Evolutionary conservation across 306 rosid species (phyloP), one percentile per base, ranked within the genome.

Genomic region (Biancaea sappan): DNA sequence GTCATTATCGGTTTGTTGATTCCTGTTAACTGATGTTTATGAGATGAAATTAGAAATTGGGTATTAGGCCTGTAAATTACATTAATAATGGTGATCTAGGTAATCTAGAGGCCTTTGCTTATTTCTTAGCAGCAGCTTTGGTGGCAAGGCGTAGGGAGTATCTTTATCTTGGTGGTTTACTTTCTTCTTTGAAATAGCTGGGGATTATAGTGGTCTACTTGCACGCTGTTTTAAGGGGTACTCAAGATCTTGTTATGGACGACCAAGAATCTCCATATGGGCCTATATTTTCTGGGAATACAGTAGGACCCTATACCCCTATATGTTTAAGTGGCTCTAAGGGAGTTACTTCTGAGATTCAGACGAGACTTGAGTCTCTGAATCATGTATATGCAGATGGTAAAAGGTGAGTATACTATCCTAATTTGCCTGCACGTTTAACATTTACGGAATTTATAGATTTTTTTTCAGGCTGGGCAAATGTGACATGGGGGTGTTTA

Each of bases 131-230:
- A 8, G 92, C 98, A 62, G 90, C 98, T 58, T 80, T 90, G 84
- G 84, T 93, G 66, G 95, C 98, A 28, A 89, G 81, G 83, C 97
- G 98, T 24, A 86, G 98, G 78, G 98, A 93, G 73, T 93, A 84
- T 67, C 93, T 93, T 29, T 93, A 93, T 80, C 90, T 93, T n/a
- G 97, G 98, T 54, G 98, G 94, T 46, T 69, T 93, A 62, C 89
- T 93, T 46, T 90, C 97, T 66, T 93, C 98, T 28, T n/a, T n/a
- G n/a, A n/a, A n/a, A n/a, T n/a, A n/a, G n/a, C n/a, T n/a, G n/a
- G 87, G 75, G 1, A 63, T 71, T 5, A 24, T 2, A 0, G 22
- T 85, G 67, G 82, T 82, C 22, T 71, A 51, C 25, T 6, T 88
- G 26, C 96, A 88, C 21, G 90, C 83, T 0, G 88, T 72, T 22